These are phyloP conservation scores for Alternaria ethzedia DNA, from an alignment of 2,329 filamentous ascomycete genomes.

Conservation along the genomic window DNA sequence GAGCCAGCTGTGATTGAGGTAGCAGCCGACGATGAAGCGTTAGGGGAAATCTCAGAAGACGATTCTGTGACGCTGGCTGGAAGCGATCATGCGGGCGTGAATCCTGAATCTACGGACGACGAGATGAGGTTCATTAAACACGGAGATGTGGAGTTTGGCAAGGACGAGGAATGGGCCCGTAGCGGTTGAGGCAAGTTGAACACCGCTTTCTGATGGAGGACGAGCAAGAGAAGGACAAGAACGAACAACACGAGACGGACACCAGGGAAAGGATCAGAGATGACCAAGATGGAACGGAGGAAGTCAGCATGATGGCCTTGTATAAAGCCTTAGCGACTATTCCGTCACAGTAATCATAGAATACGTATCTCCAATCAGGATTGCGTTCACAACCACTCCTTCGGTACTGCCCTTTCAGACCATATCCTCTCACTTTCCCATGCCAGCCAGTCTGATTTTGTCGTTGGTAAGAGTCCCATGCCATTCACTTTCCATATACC, in stretches of 20 bases:
- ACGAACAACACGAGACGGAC: background rate
- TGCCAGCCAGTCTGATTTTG: constrained; percentile 94
- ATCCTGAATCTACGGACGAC: background rate
- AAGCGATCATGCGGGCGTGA: background rate
- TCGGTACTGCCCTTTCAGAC: constrained; percentile 45
- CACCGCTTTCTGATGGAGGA: background rate
- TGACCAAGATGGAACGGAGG: background rate
- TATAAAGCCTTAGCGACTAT: background rate
- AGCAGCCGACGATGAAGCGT: background rate
- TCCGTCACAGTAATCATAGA: background rate
- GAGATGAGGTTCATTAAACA: background rate
- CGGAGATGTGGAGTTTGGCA: background rate
- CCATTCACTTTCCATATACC: constrained; percentile 96
- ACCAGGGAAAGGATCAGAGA: background rate
- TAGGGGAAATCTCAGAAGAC: background rate
- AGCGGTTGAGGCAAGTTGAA: background rate
- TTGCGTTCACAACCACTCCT: constrained; percentile 40
- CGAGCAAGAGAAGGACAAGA: background rate
- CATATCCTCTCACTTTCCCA: constrained; percentile 78
- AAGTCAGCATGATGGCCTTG: background rate
- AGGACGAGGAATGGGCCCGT: background rate
- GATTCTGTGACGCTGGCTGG: background rate
- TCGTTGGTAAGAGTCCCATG: constrained; percentile 97
- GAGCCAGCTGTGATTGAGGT: constrained; percentile 8
- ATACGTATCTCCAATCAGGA: background rate